Base-by-base conservation (phyloP, 192 early-diverging fungal genomes). In the Entomortierella lignicola region DNA sequence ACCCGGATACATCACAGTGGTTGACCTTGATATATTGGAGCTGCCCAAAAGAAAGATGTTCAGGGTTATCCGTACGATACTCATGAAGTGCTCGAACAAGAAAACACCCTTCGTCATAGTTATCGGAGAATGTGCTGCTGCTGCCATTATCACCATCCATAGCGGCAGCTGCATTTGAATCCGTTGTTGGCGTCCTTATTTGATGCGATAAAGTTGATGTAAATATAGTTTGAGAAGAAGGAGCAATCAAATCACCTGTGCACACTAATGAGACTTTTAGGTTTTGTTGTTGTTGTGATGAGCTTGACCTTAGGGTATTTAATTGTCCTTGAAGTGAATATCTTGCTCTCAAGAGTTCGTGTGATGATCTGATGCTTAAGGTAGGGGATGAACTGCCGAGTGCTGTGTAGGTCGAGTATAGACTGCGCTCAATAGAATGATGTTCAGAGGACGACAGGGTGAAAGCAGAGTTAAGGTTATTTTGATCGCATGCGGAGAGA, bases 11-110 rank as follows among this genome's bases (percentile, higher is more conserved):
- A 27, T 74, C 72, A 42, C 72, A 62, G 18, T 61, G 63, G 23
- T 11, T 58, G 13, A 74, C 72, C 34, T 66, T 66, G 43, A 74
- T 74, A 39, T 74, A 74, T 30, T 74, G 72, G 27, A 61, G 61
- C 21, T 74, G 72, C 4, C 43, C 21, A 56, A 74, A 74, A 0
- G 72, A 65, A 8, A 74, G 58, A 27, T 74, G 72, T 11, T 64
- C 72, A 12, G 27, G 39, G 39, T 59, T 74, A 23, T 66, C 64
- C 8, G 72, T 53, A 5, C 66, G 63, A 43, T 74, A 74, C 23
- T 74, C 72, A 52, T 74, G 72, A 2, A 66, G 27, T 60, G 72
- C 64, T 58, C 63, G 72, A 32, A 74, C 72, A 41, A 74, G 54
- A 50, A 74, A 74, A 20, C 66, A 63, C 2, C 61, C 71, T 8